A percentile compares a stretch with the other conserved stretches of the same genome.
Evolutionary conservation across 2,329 filamentous ascomycete species (phyloP).

Genomic region (Penicillium sp.): DNA sequence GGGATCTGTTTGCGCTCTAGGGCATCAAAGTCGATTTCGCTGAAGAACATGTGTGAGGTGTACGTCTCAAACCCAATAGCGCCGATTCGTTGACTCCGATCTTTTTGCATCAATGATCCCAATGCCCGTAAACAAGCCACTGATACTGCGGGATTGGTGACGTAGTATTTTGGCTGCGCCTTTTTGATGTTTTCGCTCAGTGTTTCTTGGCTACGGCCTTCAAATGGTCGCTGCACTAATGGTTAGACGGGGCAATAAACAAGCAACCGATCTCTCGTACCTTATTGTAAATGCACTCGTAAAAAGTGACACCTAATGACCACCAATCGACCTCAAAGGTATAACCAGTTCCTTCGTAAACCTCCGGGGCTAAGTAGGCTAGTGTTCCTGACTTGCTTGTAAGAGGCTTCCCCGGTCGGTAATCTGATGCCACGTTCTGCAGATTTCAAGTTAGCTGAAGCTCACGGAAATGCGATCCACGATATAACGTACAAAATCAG

Average conservation of each 20-base stretch:
- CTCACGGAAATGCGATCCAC: neutral
- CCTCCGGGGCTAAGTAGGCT: constrained; percentile 92
- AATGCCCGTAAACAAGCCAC: constrained; percentile 87
- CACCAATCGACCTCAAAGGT: constrained; percentile 94
- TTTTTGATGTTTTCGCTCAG: constrained; percentile 78
- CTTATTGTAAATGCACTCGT: constrained; percentile 99
- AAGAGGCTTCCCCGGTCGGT: constrained; percentile 74
- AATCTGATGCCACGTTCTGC: constrained; percentile 94
- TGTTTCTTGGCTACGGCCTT: constrained; percentile 79
- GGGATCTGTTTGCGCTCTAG: constrained; percentile 84
- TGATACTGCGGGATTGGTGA: constrained; percentile 86
- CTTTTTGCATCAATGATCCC: constrained; percentile 74
- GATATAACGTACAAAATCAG: constrained; percentile 75
- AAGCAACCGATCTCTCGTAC: constrained; percentile 42
- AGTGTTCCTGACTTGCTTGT: constrained; percentile 96
- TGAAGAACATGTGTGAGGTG: constrained; percentile 85
- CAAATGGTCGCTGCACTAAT: constrained; percentile 73
- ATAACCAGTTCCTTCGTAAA: constrained; percentile 88
- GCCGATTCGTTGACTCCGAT: constrained; percentile 80
- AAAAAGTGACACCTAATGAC: constrained; percentile 97
- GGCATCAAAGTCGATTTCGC: constrained; percentile 75
- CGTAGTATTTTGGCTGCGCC: constrained; percentile 81
- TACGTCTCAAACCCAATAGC: constrained; percentile 78
- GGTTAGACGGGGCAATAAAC: constrained; percentile 30
- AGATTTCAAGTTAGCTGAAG: constrained; percentile 9